Evolutionary conservation across 129 eudicot genomes (phyloP), one percentile per base, ranked within the genome.

Genomic region (Arctium minus): DNA sequence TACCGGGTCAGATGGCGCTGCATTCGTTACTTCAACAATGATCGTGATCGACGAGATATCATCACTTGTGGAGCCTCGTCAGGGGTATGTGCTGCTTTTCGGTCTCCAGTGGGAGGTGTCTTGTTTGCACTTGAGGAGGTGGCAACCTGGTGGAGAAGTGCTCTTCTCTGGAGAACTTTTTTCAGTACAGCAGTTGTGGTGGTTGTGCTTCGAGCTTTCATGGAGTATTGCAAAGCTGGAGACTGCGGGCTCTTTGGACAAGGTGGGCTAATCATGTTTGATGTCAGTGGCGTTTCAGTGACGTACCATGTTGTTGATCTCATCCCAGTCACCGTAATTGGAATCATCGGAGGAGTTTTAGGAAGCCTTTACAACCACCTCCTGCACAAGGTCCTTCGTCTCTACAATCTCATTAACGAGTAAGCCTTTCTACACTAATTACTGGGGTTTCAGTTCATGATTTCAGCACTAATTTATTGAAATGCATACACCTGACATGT

Each of bases 141-240:
- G 78, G 98, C 99, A 68, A 92, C 99, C 40, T 93, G 99, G 99
- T 96, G 98, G 99, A 91, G 99, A 86, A 96, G 97, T 77, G 97
- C 99, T 31, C 99, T 96, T 39, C 91, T 96, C 31, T 96, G 99
- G 99, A 90, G 99, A 80, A 93, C 97, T 38, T 93, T 96, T 83
- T 96, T 96, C 82, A 93, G 98, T 75, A 91, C 99, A 74, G 98
- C 99, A 17, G 94, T 96, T 81, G 99, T 96, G 72, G 99, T 93
- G 85, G 98, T 93, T 35, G 94, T 96, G 62, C 93, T 96, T 18
- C 90, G 99, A 86, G 94, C 97, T 39, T 92, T 88, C 86, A 89
- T 96, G 80, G 97, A 93, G 83, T 87, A 83, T 70, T 96, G 99
- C 80, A 93, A 91, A 76, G 37, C 86, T 4, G 98, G 97, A 37